Conservation (phyloP, 805 yeast species). For the Candida germanica region DNA sequence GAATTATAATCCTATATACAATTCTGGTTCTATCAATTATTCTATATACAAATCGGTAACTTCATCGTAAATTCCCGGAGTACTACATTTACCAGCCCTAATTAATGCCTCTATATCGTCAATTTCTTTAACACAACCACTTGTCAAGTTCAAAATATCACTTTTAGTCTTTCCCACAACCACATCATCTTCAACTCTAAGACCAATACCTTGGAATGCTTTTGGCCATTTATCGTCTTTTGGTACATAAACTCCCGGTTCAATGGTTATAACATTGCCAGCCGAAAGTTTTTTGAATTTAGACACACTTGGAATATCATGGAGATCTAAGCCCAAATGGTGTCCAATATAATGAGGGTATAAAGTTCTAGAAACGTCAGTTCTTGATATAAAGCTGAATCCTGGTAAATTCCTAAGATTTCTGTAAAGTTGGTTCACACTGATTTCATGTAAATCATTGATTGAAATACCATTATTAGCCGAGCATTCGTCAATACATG, state of each 20-base stretch:
- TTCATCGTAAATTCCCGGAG: slow-evolving; percentile 41
- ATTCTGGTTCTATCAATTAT: too few relatives aligned
- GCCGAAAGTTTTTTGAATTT: slow-evolving; percentile 49
- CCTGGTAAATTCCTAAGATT: slow-evolving; percentile 74
- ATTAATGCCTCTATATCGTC: slow-evolving; percentile 74
- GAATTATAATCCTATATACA: too few relatives aligned
- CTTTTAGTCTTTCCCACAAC: slow-evolving; percentile 65
- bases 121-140: slow-evolving; percentile 83
- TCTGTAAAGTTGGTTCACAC: slow-evolving; percentile 54
- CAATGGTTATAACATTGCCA: slow-evolving; percentile 89
- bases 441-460: slow-evolving; percentile 71
- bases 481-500: slow-evolving; percentile 70
- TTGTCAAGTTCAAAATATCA: slow-evolving; percentile 57
- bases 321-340: slow-evolving; percentile 89
- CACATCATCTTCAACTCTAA: slow-evolving; percentile 91
- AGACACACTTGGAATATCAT: slow-evolving; percentile 69
- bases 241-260: slow-evolving; percentile 94
- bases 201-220: slow-evolving; percentile 83
- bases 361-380: slow-evolving; percentile 50
- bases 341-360: slow-evolving; percentile 98
- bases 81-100: slow-evolving; percentile 51
- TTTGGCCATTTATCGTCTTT: slow-evolving; percentile 68
- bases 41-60: slow-evolving; percentile 25
- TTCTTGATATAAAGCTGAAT: slow-evolving; percentile 46
- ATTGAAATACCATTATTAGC: slow-evolving; percentile 51